phyloP scores from a whole-genome alignment of 371 early-diverging fungal genomes.

The Choanephora cucurbitarum region DNA sequence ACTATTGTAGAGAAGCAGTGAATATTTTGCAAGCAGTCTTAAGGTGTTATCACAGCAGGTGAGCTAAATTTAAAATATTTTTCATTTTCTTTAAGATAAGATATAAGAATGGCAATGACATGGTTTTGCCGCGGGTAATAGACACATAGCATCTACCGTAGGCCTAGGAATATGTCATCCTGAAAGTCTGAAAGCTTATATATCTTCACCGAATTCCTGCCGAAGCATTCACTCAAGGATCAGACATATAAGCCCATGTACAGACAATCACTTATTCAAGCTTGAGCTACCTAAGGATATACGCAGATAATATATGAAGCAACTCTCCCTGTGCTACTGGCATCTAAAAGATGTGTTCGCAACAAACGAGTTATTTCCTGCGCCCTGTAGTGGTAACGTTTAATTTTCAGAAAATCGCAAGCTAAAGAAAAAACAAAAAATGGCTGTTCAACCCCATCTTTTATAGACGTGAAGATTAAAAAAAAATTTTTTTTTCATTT shows the following conservation, averaged over 20 bases:
- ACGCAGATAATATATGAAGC: slow-evolving; percentile 22
- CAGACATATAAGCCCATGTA: slow-evolving; percentile 13
- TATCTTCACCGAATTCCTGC: slow-evolving; percentile 22
- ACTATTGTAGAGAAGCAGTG: too few species aligned
- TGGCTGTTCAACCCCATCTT: background rate
- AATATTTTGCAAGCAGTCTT: too few species aligned
- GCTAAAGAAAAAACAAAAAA: slow-evolving; percentile 19
- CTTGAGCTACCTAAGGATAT: slow-evolving; percentile 35
- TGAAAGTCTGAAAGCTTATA: slow-evolving; percentile 24
- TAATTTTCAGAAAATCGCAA: slow-evolving; percentile 24
- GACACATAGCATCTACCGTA: slow-evolving; percentile 41
- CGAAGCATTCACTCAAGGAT: slow-evolving; percentile 29
- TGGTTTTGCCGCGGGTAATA: slow-evolving; percentile 44
- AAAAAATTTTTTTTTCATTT: too few species aligned
- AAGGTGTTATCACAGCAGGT: too few species aligned
- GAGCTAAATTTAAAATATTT: too few species aligned
- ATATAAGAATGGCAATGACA: slow-evolving; percentile 33
- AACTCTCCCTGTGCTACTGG: slow-evolving; percentile 20
- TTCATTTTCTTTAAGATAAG: slow-evolving; percentile 21
- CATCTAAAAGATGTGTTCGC: slow-evolving; percentile 8
- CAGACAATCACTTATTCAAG: slow-evolving; percentile 25
- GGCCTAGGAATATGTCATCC: slow-evolving; percentile 51
- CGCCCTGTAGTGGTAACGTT: slow-evolving; percentile 26
- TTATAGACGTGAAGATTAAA: background rate
- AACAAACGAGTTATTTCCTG: slow-evolving; percentile 20